Percentiles rank a stretch among this genome's conserved stretches.
Evolutionary conservation across 805 yeast species (phyloP).

Genomic region (Zygosaccharomyces siamensis): DNA sequence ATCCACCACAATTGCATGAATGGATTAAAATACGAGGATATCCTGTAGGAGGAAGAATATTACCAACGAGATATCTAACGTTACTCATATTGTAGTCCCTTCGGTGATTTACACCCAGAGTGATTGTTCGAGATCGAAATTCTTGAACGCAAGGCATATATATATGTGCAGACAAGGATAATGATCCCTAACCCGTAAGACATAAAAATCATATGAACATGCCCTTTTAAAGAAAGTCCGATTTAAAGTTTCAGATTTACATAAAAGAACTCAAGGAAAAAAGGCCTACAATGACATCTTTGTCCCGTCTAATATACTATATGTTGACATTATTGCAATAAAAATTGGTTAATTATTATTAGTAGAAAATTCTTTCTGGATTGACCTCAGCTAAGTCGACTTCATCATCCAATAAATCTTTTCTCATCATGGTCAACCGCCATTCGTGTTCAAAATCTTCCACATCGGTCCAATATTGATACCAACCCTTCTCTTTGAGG

Average conservation of each 20-base stretch:
- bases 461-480: conserved; percentile 56
- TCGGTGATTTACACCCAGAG: background rate
- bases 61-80: conserved; percentile 20
- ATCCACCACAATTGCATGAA: conserved; percentile 73
- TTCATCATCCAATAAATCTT: conserved; percentile 17
- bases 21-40: conserved; percentile 56
- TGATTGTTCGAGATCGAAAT: background rate
- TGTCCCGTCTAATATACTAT: background rate
- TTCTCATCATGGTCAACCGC: conserved; percentile 18
- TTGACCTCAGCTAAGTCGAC: conserved; percentile 17
- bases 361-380: conserved; percentile 8
- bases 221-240: background rate
- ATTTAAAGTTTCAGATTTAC: background rate
- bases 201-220: background rate
- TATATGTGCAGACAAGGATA: background rate
- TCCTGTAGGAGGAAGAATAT: conserved; percentile 12
- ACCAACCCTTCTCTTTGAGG: conserved; percentile 52
- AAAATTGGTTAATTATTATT: background rate
- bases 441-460: conserved; percentile 51
- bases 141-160: background rate
- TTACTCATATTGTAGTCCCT: conserved; percentile 12
- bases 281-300: background rate
- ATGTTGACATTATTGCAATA: background rate
- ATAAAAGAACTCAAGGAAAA: background rate
- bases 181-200: background rate